A percentile compares a stretch with the other conserved stretches of the same genome.
These are phyloP conservation scores for Vickermania spadyakhi DNA, from an alignment of 208 protist genomes.

Conservation along the genomic window DNA sequence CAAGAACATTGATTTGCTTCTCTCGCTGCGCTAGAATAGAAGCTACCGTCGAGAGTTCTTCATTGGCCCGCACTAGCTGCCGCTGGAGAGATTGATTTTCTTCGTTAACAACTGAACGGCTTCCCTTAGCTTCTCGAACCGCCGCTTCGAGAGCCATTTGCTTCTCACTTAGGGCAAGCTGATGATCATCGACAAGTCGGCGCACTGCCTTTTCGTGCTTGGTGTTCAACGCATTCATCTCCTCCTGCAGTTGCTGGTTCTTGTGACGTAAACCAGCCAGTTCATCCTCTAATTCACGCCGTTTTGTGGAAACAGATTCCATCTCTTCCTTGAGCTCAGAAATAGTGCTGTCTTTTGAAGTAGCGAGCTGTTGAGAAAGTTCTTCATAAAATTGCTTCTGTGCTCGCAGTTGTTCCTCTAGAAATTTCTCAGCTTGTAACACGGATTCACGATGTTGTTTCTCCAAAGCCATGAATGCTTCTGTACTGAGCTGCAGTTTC, in stretches of 20 bases:
- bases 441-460: conserved; percentile 40
- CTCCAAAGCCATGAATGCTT: conserved; percentile 25
- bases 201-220: conserved; percentile 55
- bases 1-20: conserved; percentile 26
- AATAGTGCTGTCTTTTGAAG: conserved; percentile 42
- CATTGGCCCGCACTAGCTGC: conserved; percentile 47
- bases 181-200: conserved; percentile 61
- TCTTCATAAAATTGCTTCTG: conserved; percentile 42
- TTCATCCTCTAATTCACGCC: conserved; percentile 35
- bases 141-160: conserved; percentile 55
- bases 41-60: conserved; percentile 57
- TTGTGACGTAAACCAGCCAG: conserved; percentile 35
- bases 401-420: conserved; percentile 20
- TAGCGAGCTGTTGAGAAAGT: conserved; percentile 28
- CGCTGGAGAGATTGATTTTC: conserved; percentile 60
- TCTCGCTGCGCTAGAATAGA: conserved; percentile 63
- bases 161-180: conserved; percentile 50
- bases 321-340: conserved; percentile 45
- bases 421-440: conserved; percentile 21
- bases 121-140: conserved; percentile 55
- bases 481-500: conserved; percentile 7
- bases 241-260: conserved; percentile 27
- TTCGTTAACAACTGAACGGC: conserved; percentile 48
- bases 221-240: conserved; percentile 23
- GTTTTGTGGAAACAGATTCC: conserved; percentile 29